Evolutionary conservation across 2,329 filamentous ascomycete genomes (phyloP), one percentile per base, ranked within the genome.

Genomic region (Decorospora gaudefroyi): DNA sequence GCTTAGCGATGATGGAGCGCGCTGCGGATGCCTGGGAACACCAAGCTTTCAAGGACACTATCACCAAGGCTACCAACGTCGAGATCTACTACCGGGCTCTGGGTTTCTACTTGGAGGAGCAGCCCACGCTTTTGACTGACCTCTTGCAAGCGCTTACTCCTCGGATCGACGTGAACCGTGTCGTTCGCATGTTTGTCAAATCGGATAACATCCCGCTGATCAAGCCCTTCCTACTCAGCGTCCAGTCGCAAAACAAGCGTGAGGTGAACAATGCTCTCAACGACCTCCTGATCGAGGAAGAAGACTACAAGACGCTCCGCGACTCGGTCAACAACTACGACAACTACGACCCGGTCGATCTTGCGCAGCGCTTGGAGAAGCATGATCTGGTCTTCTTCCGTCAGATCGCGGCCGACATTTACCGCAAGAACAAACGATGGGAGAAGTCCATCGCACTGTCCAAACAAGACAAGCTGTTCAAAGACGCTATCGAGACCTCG

Each of bases 401-500:
- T 67, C 93, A 99, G 74, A 96, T 99, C 66, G 93, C 93, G 4
- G 90, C 95, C 57, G 96, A 81, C 75, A 99, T 99, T 73, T 99
- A 97, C 78, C 90, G 95, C 72, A 99, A 97, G 82, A 97, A 96
- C 80, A 97, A 97, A 86, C 84, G 93, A 54, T 99, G 95, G 95
- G 92, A 97, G 77, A 97, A 97, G 78, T 96, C 91, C 3, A 99
- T 99, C 72, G 84, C 90, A 22, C 78, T 99, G 32, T 97, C 92
- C 11, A 99, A 99, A 81, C 92, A 99, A 72, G 93, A 99, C 78
- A 97, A 96, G 82, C 79, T 99, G 11, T 99, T 93, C 86, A 97
- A 96, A 80, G 93, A 99, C 75, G 93, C 95, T 17, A 97, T 99
- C 53, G 93, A 99, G 80, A 99, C 93, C 10, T 84, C 95, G 21